Conservation (phyloP, 2,329 filamentous ascomycete genomes). For the Pyrenophora teres region DNA sequence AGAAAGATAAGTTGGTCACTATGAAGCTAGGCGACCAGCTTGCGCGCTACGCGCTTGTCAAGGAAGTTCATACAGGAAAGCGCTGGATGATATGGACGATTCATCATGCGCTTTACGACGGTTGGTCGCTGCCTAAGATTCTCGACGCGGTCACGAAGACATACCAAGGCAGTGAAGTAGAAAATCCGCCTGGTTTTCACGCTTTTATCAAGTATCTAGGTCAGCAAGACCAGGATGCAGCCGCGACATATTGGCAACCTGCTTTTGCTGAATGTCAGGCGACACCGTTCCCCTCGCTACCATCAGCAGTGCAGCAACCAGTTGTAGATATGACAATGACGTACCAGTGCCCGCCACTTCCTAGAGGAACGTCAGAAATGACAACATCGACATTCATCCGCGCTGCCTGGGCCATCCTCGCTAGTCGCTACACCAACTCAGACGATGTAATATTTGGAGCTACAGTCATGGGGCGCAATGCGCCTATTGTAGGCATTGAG, state of each 20-base stretch:
- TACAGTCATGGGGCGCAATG: neutral
- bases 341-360: neutral
- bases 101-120: constrained; percentile 48
- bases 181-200: constrained; percentile 5
- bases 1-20: neutral
- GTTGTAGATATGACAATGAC: constrained; percentile 6
- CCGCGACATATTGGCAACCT: neutral
- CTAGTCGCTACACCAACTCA: constrained; percentile 18
- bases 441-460: constrained; percentile 2
- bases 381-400: constrained; percentile 20
- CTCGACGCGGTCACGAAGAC: constrained; percentile 6
- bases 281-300: constrained; percentile 11
- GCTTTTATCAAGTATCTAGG: constrained; percentile 25
- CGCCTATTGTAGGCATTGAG: neutral
- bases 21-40: constrained; percentile 15
- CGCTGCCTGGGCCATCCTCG: constrained; percentile 39
- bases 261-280: neutral
- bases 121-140: constrained; percentile 10
- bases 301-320: constrained; percentile 10
- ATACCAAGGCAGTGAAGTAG: constrained; percentile 3
- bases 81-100: constrained; percentile 40
- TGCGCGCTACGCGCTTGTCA: constrained; percentile 16
- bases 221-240: neutral
- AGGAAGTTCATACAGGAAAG: neutral
- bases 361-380: neutral